These are phyloP conservation scores for Stevia rebaudiana DNA, from an alignment of 140 eudicot species.

Conservation along the genomic window DNA sequence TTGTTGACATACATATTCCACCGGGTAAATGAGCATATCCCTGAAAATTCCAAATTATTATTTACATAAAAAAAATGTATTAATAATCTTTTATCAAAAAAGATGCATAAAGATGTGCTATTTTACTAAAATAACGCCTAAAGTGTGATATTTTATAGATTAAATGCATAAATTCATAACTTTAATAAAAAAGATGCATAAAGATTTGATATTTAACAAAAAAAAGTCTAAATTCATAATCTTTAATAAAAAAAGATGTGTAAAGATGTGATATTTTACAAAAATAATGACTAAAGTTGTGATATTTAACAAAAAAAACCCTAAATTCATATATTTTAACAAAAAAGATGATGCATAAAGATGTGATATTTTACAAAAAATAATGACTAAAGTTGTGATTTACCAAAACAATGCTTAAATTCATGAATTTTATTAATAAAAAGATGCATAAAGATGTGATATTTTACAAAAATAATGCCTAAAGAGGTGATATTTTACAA, in stretches of 20 bases:
- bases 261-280: background rate
- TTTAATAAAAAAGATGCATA: no score
- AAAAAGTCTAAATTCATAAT: no score
- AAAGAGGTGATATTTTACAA: background rate
- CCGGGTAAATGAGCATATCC: conserved; percentile 78
- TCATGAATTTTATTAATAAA: no score
- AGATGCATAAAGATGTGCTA: background rate
- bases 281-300: background rate
- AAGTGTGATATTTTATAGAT: no score
- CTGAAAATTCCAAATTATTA: conserved; percentile 29
- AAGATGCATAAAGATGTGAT: background rate
- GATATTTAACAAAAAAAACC: background rate
- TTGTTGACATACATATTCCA: conserved; percentile 80
- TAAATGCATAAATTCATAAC: no score
- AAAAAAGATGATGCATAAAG: background rate
- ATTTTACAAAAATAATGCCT: background rate
- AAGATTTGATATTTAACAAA: no score
- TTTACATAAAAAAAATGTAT: background rate
- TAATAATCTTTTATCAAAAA: background rate
- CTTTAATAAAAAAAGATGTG: background rate
- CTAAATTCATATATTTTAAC: background rate
- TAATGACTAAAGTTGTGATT: background rate
- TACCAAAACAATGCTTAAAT: background rate
- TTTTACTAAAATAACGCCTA: background rate
- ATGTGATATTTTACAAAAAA: background rate